Evolutionary conservation across 306 rosid genomes (phyloP), one percentile per base, ranked within the genome.

Genomic region (Crotalaria pallida): DNA sequence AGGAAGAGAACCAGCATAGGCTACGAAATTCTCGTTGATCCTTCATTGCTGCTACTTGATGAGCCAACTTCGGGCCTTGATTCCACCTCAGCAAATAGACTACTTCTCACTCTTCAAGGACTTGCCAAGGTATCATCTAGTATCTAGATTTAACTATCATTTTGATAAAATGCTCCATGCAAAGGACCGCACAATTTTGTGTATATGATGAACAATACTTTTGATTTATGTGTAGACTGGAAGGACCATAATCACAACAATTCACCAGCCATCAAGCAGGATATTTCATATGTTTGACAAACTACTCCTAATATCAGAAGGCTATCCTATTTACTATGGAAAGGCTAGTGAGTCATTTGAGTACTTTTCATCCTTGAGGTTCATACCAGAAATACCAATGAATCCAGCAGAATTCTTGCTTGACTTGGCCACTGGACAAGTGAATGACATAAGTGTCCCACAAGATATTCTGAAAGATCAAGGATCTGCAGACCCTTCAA

Each of bases 1-100:
- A 85, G 97, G 65, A 93, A 93, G 81, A 69, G 97, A 79, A 93
- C 97, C 15, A 90, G 92, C 79, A 90, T 93, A 17, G 98, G 97
- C 51, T 87, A 88, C 56, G 98, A 93, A 88, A 87, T 90, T 84
- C 93, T 93, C 41, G 96, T 93, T 23, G 97, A 93, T 78, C 98
- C 98, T 76, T 93, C 98, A 15, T 77, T 93, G 52, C 75, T 93
- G 33, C 69, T 88, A 70, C 98, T 93, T 11, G 98, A 93, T 72
- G 98, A 93, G 60, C 97, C 96, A 26, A 90, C 98, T 66, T 90
- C 98, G 27, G 98, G 98, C 67, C 98, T 93, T 69, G 98, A 90
- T 75, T 93, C 98, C 6, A 86, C 96, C 49, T 78, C 98, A 10
- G 97, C 98, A 11, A 90, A 90, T 49, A 82, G 81, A 76, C 92